A percentile compares a stretch with the other conserved stretches of the same genome.
Conservation (phyloP, 2,329 filamentous ascomycete species). For the Knufia petricola region DNA sequence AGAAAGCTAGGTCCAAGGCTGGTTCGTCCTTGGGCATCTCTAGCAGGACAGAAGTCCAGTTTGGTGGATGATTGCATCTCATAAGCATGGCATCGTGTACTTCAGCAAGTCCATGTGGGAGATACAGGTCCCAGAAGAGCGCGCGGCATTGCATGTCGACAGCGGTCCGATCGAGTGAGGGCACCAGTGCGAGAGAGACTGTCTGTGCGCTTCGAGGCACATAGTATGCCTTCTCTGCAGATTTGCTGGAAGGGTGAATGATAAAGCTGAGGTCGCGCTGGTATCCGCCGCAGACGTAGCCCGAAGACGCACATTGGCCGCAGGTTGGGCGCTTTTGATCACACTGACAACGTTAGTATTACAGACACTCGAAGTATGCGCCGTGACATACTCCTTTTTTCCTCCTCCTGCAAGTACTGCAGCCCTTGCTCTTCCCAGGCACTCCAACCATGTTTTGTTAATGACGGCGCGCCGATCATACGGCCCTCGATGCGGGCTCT, state of each 20-base stretch:
- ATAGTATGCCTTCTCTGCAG: slow-evolving; percentile 16
- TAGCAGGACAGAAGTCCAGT: slow-evolving; percentile 19
- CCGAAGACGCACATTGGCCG: slow-evolving; percentile 50
- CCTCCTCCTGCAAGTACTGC: slow-evolving; percentile 51
- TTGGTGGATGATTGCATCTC: slow-evolving; percentile 18
- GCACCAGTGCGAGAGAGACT: slow-evolving; percentile 14
- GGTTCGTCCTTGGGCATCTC: slow-evolving; percentile 14
- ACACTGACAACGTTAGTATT: slow-evolving; percentile 37
- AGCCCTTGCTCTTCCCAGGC: slow-evolving; percentile 55
- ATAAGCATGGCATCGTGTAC: slow-evolving; percentile 17
- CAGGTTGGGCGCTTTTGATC: slow-evolving; percentile 53
- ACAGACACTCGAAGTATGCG: neutral
- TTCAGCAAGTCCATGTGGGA: slow-evolving; percentile 16
- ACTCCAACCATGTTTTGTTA: slow-evolving; percentile 47
- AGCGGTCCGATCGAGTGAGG: slow-evolving; percentile 14
- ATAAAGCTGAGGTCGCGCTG: slow-evolving; percentile 56
- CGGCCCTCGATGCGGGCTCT: too few relatives aligned
- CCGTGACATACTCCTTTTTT: slow-evolving; percentile 46
- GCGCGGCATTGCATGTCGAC: slow-evolving; percentile 17
- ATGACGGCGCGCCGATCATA: too few relatives aligned
- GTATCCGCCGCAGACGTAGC: slow-evolving; percentile 53
- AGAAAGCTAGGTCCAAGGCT: slow-evolving; percentile 18
- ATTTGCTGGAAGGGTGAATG: slow-evolving; percentile 20
- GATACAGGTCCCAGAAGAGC: slow-evolving; percentile 19
- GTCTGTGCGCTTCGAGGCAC: slow-evolving; percentile 11